These are phyloP conservation scores for Hydnomerulius pinastri DNA, from an alignment of 768 basidiomycete genomes.

Conservation along the genomic window DNA sequence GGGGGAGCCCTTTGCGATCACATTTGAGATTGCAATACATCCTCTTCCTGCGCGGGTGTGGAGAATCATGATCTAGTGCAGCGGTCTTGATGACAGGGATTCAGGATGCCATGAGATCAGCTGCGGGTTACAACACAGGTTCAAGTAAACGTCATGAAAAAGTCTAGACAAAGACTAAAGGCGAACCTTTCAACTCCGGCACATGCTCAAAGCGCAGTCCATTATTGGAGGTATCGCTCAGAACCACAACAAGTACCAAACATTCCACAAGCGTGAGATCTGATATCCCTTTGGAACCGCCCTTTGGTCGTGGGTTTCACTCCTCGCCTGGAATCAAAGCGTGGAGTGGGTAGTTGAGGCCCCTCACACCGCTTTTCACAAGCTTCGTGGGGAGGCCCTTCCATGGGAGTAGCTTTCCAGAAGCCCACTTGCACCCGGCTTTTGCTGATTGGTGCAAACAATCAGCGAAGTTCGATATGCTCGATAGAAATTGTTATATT, in stretches of 20 bases:
- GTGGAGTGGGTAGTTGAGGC: background rate
- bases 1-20: background rate
- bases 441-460: background rate
- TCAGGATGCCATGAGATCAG: background rate
- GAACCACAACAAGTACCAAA: too few relatives aligned
- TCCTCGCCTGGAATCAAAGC: background rate
- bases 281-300: too few relatives aligned
- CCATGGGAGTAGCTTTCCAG: conserved; percentile 7
- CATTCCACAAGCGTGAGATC: too few relatives aligned
- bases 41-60: background rate
- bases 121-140: too few relatives aligned
- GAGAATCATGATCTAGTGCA: background rate
- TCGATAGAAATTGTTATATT: background rate
- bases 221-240: background rate
- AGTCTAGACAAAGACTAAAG: background rate
- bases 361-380: background rate
- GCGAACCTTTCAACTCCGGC: background rate
- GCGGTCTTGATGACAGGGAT: background rate
- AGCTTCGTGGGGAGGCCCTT: conserved; percentile 1
- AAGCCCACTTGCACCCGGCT: background rate
- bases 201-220: background rate
- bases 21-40: background rate
- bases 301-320: background rate
- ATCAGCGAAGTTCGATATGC: background rate
- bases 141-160: too few relatives aligned